Evolutionary conservation across 495 filamentous ascomycete genomes (phyloP).

Genomic region (Penicillium paxilli): DNA sequence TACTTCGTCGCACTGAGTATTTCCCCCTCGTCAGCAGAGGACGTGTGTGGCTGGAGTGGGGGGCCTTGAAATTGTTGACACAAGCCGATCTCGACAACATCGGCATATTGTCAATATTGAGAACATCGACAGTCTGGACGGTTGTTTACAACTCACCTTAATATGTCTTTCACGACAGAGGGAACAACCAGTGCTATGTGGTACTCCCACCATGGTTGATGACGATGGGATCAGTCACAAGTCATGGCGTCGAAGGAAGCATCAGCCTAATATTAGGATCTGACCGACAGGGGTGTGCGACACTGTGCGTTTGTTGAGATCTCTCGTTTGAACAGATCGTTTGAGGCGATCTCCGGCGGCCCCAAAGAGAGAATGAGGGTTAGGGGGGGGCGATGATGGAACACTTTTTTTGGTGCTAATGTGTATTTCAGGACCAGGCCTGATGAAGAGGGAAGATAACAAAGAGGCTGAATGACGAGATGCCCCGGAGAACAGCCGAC

Average conservation of each 20-base stretch:
- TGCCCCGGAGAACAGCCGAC: slow-evolving; percentile 3
- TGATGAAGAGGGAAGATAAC: not conserved
- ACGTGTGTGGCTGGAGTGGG: too few species aligned
- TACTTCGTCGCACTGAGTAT: slow-evolving; percentile 35
- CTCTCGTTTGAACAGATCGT: not conserved
- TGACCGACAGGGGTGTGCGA: not conserved
- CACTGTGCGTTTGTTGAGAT: not conserved
- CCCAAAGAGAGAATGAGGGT: not conserved
- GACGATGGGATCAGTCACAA: slow-evolving; percentile 4
- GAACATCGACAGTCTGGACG: too few species aligned
- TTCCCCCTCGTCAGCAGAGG: not conserved
- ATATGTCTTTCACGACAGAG: slow-evolving; percentile 39
- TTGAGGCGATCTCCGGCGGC: not conserved
- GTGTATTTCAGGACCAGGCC: not conserved
- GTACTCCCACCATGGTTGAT: slow-evolving; percentile 37
- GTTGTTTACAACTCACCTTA: slow-evolving; percentile 21
- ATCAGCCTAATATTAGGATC: not conserved
- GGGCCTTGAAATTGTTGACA: too few species aligned
- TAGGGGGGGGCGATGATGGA: not conserved
- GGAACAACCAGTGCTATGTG: slow-evolving; percentile 39
- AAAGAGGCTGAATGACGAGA: not conserved
- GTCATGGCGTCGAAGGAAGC: slow-evolving; percentile 9
- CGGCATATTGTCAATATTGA: too few species aligned
- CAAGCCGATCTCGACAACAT: too few species aligned
- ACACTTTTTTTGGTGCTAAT: not conserved